These are phyloP conservation scores for Dictyostelium intermedium DNA, from an alignment of 78 protist species.

Conservation along the genomic window DNA sequence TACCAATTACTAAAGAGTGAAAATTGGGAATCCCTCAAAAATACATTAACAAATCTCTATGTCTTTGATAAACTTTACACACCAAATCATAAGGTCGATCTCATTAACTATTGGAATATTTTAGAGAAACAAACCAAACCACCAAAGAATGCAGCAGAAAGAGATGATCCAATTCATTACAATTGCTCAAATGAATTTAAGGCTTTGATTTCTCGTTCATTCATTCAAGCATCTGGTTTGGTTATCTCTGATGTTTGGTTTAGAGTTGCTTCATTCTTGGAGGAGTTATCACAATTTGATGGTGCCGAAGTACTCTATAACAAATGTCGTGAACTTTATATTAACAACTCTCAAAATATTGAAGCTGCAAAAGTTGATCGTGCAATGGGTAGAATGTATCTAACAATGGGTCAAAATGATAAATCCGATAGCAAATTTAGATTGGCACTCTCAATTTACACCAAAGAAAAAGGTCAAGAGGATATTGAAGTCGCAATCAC, in stretches of 20 bases:
- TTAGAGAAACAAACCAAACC: constrained; percentile 52
- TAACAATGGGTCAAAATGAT: background rate
- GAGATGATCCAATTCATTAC: constrained; percentile 51
- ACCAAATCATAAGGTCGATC: constrained; percentile 45
- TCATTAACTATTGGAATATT: constrained; percentile 35
- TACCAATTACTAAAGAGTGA: constrained; percentile 31
- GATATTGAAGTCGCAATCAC: constrained; percentile 70
- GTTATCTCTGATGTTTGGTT: constrained; percentile 69
- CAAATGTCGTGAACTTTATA: constrained; percentile 62
- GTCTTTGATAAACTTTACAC: constrained; percentile 67
- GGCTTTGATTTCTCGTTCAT: background rate
- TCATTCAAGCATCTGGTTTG: constrained; percentile 60
- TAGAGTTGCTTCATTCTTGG: constrained; percentile 61
- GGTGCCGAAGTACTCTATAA: constrained; percentile 48
- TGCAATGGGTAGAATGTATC: constrained; percentile 66
- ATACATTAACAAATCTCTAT: background rate
- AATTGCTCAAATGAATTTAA: constrained; percentile 24
- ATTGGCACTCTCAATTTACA: constrained; percentile 40
- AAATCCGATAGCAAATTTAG: constrained; percentile 38
- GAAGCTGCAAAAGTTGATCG: constrained; percentile 84
- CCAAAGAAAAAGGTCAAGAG: constrained; percentile 78
- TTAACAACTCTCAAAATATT: constrained; percentile 36
- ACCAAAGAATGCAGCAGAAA: constrained; percentile 64
- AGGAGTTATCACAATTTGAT: constrained; percentile 66
- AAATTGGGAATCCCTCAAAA: constrained; percentile 57